Conservation (phyloP, 768 basidiomycete genomes). For the Trametes gibbosa region DNA sequence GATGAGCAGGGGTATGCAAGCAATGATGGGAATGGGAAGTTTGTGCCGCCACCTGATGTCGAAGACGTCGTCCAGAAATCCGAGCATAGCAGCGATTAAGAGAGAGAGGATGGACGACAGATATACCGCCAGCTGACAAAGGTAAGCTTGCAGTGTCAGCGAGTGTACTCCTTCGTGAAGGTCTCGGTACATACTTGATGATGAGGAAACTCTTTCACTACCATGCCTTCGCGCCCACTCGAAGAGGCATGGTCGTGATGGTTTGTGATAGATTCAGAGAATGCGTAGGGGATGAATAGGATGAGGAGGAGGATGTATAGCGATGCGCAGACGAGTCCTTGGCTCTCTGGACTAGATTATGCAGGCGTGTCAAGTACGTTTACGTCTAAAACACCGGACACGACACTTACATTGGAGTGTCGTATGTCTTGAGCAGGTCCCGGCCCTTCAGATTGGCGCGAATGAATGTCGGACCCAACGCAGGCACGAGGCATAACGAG, state of each 20-base stretch:
- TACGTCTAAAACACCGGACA: not conserved
- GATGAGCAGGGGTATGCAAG: conserved; percentile 90
- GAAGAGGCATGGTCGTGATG: conserved; percentile 36
- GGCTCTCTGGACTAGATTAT: conserved; percentile 78
- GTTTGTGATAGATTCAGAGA: conserved; percentile 65
- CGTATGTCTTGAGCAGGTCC: conserved; percentile 83
- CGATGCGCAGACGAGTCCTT: conserved; percentile 86
- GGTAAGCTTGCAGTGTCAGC: not conserved
- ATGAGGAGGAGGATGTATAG: conserved; percentile 86
- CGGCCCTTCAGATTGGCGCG: conserved; percentile 79
- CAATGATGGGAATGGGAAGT: conserved; percentile 93
- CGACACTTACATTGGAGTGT: conserved; percentile 59
- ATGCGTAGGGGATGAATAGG: conserved; percentile 94
- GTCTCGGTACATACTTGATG: conserved; percentile 56
- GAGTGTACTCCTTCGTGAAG: not conserved
- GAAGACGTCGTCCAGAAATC: conserved; percentile 96
- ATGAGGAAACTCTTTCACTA: conserved; percentile 70
- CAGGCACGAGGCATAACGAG: conserved; percentile 77
- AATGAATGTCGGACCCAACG: conserved; percentile 76
- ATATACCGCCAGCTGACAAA: conserved; percentile 77
- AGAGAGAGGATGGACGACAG: conserved; percentile 91
- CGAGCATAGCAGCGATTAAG: conserved; percentile 88
- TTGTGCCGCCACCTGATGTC: conserved; percentile 99
- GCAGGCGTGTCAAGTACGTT: not conserved
- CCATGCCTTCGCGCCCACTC: conserved; percentile 56